Percentiles rank a stretch among this genome's conserved stretches.
Conservation (phyloP, 2,329 filamentous ascomycete species). For the Aspergillus sp. region DNA sequence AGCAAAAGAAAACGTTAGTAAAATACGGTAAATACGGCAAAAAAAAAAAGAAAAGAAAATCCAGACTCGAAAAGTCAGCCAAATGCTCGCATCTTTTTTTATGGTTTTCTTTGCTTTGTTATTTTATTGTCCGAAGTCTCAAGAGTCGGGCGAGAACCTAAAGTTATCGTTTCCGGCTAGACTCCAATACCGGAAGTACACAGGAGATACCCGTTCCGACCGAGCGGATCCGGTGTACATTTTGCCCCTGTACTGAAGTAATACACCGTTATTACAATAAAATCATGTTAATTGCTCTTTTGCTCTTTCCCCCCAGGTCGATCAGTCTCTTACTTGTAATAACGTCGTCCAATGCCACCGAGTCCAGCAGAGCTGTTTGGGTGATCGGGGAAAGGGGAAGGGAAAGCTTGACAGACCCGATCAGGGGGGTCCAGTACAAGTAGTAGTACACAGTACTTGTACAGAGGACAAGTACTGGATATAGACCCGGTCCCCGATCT, state of each 20-base stretch:
- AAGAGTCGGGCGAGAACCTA: not conserved
- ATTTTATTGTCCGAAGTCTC: not conserved
- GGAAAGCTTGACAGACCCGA: not conserved
- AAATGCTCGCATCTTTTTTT: not conserved
- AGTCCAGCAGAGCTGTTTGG: no score
- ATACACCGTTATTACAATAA: no score
- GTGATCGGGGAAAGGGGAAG: not conserved
- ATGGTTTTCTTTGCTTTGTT: not conserved
- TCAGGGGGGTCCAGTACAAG: not conserved
- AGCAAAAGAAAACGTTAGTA: not conserved
- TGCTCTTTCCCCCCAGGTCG: not conserved
- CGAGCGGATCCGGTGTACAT: not conserved
- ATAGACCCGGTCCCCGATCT: not conserved
- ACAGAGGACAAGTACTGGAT: not conserved
- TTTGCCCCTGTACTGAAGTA: no score
- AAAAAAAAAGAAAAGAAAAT: not conserved
- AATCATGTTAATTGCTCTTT: not conserved
- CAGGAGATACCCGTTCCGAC: not conserved
- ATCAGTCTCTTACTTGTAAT: not conserved
- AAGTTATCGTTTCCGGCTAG: not conserved
- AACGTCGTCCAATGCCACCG: no score
- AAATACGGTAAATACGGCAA: not conserved
- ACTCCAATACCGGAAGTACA: not conserved
- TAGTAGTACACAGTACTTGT: not conserved
- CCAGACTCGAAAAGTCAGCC: not conserved